These are phyloP conservation scores for Astrocystis sublimbata DNA, from an alignment of 495 filamentous ascomycete species.

Conservation along the genomic window DNA sequence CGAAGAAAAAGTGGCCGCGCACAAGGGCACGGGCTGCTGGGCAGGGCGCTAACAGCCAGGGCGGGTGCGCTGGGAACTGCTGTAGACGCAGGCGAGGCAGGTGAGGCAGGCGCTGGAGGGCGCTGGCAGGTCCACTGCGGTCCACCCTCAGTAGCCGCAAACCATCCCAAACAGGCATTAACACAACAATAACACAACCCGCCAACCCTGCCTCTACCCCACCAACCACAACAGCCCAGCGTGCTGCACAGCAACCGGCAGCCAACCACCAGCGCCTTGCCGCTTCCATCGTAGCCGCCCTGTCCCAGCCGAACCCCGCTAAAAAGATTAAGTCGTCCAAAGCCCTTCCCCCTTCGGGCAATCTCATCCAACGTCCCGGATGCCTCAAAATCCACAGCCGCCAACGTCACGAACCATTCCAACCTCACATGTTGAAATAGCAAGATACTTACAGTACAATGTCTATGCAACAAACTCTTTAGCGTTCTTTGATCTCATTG, in stretches of 20 bases:
- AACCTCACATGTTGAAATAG: background rate
- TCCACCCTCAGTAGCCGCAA: background rate
- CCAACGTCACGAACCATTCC: background rate
- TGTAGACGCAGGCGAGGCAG: no score
- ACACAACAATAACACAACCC: conserved; percentile 14
- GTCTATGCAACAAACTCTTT: background rate
- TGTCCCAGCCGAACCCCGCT: background rate
- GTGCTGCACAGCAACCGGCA: conserved; percentile 28
- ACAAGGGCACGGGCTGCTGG: conserved; percentile 10
- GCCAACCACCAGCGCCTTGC: conserved; percentile 20
- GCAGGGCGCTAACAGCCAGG: no score
- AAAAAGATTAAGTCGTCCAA: background rate
- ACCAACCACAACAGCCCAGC: conserved; percentile 21
- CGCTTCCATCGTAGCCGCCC: background rate
- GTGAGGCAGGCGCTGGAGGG: no score
- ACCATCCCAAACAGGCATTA: conserved; percentile 8
- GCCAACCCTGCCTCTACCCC: conserved; percentile 6
- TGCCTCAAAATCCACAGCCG: conserved; percentile 7
- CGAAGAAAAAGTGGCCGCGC: conserved; percentile 10
- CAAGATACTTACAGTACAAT: background rate
- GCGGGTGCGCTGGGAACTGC: no score
- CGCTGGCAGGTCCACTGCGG: background rate
- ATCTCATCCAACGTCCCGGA: background rate
- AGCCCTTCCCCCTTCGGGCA: background rate
- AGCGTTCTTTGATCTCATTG: background rate